These are phyloP conservation scores for Thermomyces lanuginosus DNA, from an alignment of 2,329 filamentous ascomycete species.

Conservation along the genomic window DNA sequence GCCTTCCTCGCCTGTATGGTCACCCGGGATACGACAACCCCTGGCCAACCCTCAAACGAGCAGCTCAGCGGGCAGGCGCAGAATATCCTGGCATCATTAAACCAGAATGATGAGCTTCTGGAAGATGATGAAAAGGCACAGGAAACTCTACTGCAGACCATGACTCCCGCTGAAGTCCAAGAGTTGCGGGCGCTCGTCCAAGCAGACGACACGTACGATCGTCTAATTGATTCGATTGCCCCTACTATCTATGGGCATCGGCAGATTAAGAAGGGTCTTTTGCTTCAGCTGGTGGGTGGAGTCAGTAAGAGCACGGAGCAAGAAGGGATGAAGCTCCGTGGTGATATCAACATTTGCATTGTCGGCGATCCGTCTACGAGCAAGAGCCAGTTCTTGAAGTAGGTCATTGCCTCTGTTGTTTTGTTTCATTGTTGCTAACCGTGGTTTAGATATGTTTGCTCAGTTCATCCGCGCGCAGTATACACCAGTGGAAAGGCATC, in stretches of 20 bases:
- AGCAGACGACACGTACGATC: slow-evolving; percentile 83
- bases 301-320: slow-evolving; percentile 69
- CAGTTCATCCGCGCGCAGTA: slow-evolving; percentile 86
- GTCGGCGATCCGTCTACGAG: slow-evolving; percentile 94
- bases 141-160: slow-evolving; percentile 67
- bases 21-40: slow-evolving; percentile 67
- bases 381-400: slow-evolving; percentile 93
- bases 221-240: slow-evolving; percentile 81
- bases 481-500: slow-evolving; percentile 98
- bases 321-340: slow-evolving; percentile 88
- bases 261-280: slow-evolving; percentile 90
- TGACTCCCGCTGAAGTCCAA: slow-evolving; percentile 75
- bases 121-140: slow-evolving; percentile 73
- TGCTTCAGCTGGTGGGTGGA: slow-evolving; percentile 91
- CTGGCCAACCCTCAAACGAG: slow-evolving; percentile 56
- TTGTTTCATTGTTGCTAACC: slow-evolving; percentile 3
- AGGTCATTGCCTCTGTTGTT: slow-evolving; percentile 12
- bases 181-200: slow-evolving; percentile 89
- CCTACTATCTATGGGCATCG: slow-evolving; percentile 96
- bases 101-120: slow-evolving; percentile 53
- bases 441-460: slow-evolving; percentile 58
- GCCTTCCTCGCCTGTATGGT: slow-evolving; percentile 98
- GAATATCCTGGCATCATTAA: slow-evolving; percentile 73
- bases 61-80: slow-evolving; percentile 55
- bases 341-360: slow-evolving; percentile 97